phyloP scores from a whole-genome alignment of 176 grass and related monocot genomes.

The Pontederia crassipes region DNA sequence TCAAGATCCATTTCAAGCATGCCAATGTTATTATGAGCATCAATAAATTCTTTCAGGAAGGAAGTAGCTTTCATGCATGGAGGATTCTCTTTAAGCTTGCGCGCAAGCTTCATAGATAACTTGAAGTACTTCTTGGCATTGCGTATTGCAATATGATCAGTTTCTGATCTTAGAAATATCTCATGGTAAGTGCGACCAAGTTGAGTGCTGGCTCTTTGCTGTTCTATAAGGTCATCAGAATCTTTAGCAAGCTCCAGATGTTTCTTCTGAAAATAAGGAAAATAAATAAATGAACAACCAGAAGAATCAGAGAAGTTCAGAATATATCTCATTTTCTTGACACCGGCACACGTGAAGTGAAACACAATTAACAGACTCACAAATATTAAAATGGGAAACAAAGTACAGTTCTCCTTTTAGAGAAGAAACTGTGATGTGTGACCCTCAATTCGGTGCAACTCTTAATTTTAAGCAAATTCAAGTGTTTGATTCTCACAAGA shows the following conservation, averaged over 20 bases:
- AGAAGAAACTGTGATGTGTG: no score
- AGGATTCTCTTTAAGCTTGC: constrained; percentile 38
- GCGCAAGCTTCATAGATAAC: constrained; percentile 52
- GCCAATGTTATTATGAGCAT: constrained; percentile 86
- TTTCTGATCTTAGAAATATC: constrained; percentile 63
- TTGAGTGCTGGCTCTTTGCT: constrained; percentile 88
- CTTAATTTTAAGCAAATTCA: no score
- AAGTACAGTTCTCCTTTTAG: no score
- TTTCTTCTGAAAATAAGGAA: constrained; percentile 59
- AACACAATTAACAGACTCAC: no score
- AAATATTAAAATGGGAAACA: no score
- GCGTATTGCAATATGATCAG: constrained; percentile 49
- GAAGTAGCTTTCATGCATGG: constrained; percentile 22
- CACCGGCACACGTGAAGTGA: no score
- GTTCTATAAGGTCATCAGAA: constrained; percentile 63
- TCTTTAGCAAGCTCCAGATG: constrained; percentile 81
- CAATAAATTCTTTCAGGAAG: constrained; percentile 81
- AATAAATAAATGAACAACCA: constrained; percentile 14
- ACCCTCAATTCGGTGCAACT: no score
- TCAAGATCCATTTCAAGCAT: constrained; percentile 92
- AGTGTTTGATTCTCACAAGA: no score
- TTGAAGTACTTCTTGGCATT: constrained; percentile 96
- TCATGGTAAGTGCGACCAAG: constrained; percentile 86
- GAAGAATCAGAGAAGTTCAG: constrained; percentile 15
- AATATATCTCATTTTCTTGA: background rate